Conservation (phyloP, 768 basidiomycete genomes). For the Lactifluus pinguis region DNA sequence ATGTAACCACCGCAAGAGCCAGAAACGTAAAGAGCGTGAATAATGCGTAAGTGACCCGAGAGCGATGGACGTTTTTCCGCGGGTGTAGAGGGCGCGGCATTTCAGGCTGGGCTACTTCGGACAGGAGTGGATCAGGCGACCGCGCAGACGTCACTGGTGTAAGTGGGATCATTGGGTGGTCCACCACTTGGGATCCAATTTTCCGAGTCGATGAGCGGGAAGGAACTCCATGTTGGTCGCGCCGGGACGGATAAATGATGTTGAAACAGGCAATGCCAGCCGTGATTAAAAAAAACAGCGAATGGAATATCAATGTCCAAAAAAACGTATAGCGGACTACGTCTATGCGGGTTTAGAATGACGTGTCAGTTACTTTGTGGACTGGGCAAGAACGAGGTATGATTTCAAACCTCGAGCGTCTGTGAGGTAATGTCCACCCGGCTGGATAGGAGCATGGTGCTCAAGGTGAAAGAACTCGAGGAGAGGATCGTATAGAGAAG, state of each 20-base stretch:
- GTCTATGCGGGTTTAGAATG: constrained; percentile 3
- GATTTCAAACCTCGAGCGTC: constrained; percentile 1
- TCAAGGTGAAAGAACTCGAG: constrained; percentile 16
- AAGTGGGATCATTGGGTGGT: constrained; percentile 5
- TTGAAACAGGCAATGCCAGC: constrained; percentile 18
- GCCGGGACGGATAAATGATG: constrained; percentile 13
- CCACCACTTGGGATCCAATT: neutral
- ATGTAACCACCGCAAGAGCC: constrained; percentile 1
- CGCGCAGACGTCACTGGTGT: constrained; percentile 6
- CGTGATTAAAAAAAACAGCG: constrained; percentile 14
- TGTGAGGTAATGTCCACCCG: constrained; percentile 12
- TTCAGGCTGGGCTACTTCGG: neutral
- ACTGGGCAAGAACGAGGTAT: neutral
- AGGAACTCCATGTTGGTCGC: neutral
- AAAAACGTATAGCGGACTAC: constrained; percentile 20
- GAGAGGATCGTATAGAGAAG: constrained; percentile 19
- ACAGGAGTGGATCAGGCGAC: constrained; percentile 2
- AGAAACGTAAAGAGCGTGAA: constrained; percentile 16
- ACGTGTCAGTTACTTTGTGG: neutral
- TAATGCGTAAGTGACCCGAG: constrained; percentile 14
- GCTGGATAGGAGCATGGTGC: constrained; percentile 14
- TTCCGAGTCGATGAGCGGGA: neutral
- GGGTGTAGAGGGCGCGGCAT: neutral
- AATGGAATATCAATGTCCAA: constrained; percentile 18
- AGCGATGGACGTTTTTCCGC: constrained; percentile 15